Percentiles rank a stretch among this genome's conserved stretches.
phyloP scores from a whole-genome alignment of 2,329 filamentous ascomycete genomes.

The Aspergillus pseudoviridinutans region DNA sequence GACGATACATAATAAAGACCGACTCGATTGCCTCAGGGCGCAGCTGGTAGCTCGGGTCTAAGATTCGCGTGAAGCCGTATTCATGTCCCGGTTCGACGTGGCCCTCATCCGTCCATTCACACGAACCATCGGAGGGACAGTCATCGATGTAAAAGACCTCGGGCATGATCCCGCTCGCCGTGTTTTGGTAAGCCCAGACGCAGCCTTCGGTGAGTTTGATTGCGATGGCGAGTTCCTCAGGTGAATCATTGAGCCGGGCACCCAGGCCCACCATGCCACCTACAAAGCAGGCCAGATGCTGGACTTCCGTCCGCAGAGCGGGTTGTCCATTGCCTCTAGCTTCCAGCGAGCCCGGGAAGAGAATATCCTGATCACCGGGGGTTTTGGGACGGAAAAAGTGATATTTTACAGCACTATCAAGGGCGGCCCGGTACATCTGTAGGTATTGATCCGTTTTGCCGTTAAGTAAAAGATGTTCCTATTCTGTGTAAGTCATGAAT shows the following conservation, averaged over 20 bases:
- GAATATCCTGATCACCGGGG: slow-evolving; percentile 19
- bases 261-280: slow-evolving; percentile 58
- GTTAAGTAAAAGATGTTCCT: slow-evolving; percentile 38
- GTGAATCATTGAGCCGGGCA: slow-evolving; percentile 48
- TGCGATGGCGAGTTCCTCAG: slow-evolving; percentile 48
- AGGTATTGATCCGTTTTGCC: slow-evolving; percentile 31
- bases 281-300: slow-evolving; percentile 53
- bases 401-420: slow-evolving; percentile 27
- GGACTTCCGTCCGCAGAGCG: slow-evolving; percentile 25
- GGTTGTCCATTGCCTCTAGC: slow-evolving; percentile 30
- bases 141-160: slow-evolving; percentile 50
- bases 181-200: slow-evolving; percentile 54
- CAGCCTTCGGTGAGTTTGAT: slow-evolving; percentile 49
- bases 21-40: slow-evolving; percentile 53
- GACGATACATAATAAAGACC: slow-evolving; percentile 54
- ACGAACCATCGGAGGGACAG: slow-evolving; percentile 39
- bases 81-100: not conserved
- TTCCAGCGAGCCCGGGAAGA: slow-evolving; percentile 22
- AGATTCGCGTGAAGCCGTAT: slow-evolving; percentile 2
- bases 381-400: slow-evolving; percentile 34
- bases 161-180: slow-evolving; percentile 55
- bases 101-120: slow-evolving; percentile 46
- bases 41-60: slow-evolving; percentile 2
- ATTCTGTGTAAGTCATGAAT: not conserved
- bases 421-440: slow-evolving; percentile 31